Percentiles rank a stretch among this genome's conserved stretches.
Conservation (phyloP, 1,284 basidiomycete species). For the Microbotryomycetes sp. region DNA sequence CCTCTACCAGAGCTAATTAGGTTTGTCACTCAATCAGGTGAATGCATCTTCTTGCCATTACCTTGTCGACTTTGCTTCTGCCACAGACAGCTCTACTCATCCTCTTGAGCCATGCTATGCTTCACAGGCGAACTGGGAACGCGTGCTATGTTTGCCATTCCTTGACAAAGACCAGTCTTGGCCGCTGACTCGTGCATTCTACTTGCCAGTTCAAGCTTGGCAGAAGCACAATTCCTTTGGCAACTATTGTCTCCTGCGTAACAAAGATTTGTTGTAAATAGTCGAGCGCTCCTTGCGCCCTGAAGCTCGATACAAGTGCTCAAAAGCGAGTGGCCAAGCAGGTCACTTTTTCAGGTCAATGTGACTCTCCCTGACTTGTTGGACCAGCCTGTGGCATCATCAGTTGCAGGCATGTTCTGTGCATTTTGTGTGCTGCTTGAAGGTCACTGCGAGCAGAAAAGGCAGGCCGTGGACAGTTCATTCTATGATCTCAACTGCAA, state of each 20-base stretch:
- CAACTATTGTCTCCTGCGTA: constrained; percentile 49
- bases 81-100: constrained; percentile 58
- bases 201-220: constrained; percentile 66
- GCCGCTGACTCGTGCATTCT: constrained; percentile 63
- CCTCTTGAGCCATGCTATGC: constrained; percentile 70
- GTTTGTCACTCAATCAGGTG: constrained; percentile 50
- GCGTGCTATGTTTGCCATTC: constrained; percentile 67
- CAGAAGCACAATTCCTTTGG: constrained; percentile 48
- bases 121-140: constrained; percentile 62
- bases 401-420: too few relatives aligned
- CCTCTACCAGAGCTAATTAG: constrained; percentile 1
- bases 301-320: not conserved
- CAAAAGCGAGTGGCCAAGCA: too few relatives aligned
- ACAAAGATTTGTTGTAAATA: constrained; percentile 16
- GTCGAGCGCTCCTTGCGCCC: not conserved
- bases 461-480: too few relatives aligned
- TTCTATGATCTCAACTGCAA: too few relatives aligned
- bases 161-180: constrained; percentile 70
- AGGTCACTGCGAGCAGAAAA: too few relatives aligned
- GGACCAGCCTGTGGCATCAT: too few relatives aligned
- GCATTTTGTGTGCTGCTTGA: too few relatives aligned
- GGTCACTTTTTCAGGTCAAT: too few relatives aligned
- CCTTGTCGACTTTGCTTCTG: constrained; percentile 66
- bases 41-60: constrained; percentile 70
- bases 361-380: too few relatives aligned